Percentiles rank a stretch among this genome's conserved stretches.
Evolutionary conservation across 345 rosid species (phyloP).

Genomic region (Populus nigra): DNA sequence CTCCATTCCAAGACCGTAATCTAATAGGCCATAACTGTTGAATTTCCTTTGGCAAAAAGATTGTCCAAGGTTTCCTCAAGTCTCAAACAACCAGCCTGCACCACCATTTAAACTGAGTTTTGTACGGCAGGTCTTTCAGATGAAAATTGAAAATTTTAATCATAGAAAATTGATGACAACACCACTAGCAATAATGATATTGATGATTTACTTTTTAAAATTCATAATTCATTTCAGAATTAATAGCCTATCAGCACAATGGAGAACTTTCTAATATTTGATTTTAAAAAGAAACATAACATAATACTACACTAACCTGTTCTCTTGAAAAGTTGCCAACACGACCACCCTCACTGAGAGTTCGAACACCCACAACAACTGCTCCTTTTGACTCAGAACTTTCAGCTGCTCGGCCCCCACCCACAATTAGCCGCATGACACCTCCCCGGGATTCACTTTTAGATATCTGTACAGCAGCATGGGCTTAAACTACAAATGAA

Average conservation of each 20-base stretch:
- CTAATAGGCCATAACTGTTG: too few relatives aligned
- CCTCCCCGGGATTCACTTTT: constrained; percentile 82
- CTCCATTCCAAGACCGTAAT: too few relatives aligned
- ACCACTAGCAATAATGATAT: not conserved
- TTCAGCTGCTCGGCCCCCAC: constrained; percentile 98
- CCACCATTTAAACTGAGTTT: not conserved
- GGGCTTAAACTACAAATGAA: not conserved
- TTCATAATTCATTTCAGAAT: not conserved
- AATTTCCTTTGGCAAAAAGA: too few relatives aligned
- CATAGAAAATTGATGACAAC: not conserved
- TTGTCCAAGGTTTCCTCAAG: not conserved
- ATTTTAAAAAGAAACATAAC: not conserved
- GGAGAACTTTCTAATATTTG: not conserved
- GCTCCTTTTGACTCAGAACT: constrained; percentile 83
- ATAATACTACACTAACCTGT: constrained; percentile 52
- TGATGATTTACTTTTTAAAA: not conserved
- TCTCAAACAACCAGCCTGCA: not conserved
- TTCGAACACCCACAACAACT: constrained; percentile 93
- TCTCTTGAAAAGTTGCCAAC: constrained; percentile 98
- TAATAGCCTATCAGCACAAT: not conserved
- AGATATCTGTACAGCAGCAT: constrained; percentile 49
- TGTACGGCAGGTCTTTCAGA: not conserved
- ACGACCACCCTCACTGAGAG: constrained; percentile 98
- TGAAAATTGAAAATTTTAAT: too few relatives aligned
- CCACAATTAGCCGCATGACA: constrained; percentile 98